Percentiles rank a stretch among this genome's conserved stretches.
These are phyloP conservation scores for Pseudogymnoascus sp. DNA, from an alignment of 2,329 filamentous ascomycete genomes.

Conservation along the genomic window DNA sequence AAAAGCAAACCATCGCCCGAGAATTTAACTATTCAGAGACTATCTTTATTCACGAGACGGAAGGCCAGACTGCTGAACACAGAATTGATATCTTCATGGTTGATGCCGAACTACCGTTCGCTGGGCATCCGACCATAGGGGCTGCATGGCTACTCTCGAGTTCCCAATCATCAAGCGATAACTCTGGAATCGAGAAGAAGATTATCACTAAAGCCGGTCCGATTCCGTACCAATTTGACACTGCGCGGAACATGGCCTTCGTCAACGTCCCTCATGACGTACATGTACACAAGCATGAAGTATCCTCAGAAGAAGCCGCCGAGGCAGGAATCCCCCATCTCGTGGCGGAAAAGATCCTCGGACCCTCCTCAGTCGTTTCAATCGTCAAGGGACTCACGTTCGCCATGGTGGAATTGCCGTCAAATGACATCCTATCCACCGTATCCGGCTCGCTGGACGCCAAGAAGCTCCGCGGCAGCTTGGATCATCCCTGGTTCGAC, in stretches of 20 bases:
- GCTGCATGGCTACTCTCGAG: conserved; percentile 43
- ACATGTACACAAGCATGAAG: conserved; percentile 47
- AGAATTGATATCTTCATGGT: conserved; percentile 54
- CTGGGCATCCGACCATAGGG: conserved; percentile 56
- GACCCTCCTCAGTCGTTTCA: conserved; percentile 43
- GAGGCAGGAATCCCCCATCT: conserved; percentile 15
- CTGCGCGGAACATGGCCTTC: conserved; percentile 42
- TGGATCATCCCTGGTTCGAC: conserved; percentile 3
- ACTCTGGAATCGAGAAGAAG: conserved; percentile 21
- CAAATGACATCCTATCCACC: conserved; percentile 41
- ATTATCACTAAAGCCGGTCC: conserved; percentile 51
- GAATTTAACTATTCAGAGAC: conserved; percentile 62
- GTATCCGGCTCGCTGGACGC: conserved; percentile 35
- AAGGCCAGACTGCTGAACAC: conserved; percentile 31
- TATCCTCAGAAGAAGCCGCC: conserved; percentile 28
- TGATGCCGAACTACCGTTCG: conserved; percentile 50
- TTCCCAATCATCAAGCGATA: conserved; percentile 20
- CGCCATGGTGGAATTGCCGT: conserved; percentile 54
- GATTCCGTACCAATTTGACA: conserved; percentile 37
- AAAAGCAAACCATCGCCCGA: conserved; percentile 51
- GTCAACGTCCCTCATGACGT: conserved; percentile 62
- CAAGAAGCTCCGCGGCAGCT: conserved; percentile 31
- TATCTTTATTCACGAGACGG: conserved; percentile 47
- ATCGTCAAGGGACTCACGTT: conserved; percentile 72
- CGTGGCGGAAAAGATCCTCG: conserved; percentile 30